Conservation (phyloP, 345 rosid genomes). For the Salix purpurea region DNA sequence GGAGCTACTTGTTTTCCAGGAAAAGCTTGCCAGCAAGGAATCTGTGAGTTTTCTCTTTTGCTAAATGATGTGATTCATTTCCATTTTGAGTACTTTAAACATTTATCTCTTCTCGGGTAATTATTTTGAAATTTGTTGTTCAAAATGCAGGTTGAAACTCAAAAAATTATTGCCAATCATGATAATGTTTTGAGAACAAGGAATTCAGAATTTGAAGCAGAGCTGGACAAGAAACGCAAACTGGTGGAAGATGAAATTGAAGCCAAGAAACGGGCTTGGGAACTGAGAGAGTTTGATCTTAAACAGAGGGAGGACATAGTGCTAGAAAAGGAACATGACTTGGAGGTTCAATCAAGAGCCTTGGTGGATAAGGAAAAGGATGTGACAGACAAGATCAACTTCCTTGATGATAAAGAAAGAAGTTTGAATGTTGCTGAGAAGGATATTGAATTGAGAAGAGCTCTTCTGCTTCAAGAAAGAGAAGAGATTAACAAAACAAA, state of each 20-base stretch:
- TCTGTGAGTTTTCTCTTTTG: conserved; percentile 48
- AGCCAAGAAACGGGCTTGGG: conserved; percentile 83
- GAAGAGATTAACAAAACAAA: conserved; percentile 55
- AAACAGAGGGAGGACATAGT: conserved; percentile 58
- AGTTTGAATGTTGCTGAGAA: conserved; percentile 42
- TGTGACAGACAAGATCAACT: conserved; percentile 41
- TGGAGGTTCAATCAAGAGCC: conserved; percentile 56
- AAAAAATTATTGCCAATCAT: conserved; percentile 55
- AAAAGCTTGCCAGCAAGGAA: conserved; percentile 63
- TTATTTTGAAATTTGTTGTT: not conserved
- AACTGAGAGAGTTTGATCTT: conserved; percentile 81
- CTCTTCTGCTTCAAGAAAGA: conserved; percentile 49
- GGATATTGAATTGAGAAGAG: conserved; percentile 43
- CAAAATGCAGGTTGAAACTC: conserved; percentile 53
- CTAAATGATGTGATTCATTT: not conserved
- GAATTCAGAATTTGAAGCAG: conserved; percentile 71
- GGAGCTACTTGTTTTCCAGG: conserved; percentile 65
- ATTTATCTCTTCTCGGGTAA: not conserved
- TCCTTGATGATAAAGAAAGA: conserved; percentile 61
- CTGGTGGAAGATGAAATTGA: conserved; percentile 80
- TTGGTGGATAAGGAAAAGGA: conserved; percentile 72
- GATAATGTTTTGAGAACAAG: conserved; percentile 55
- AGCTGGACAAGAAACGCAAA: conserved; percentile 58
- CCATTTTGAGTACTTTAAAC: not conserved
- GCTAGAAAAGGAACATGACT: conserved; percentile 72